Evolutionary conservation across 768 basidiomycete species (phyloP).

Genomic region (Trametes cubensis): DNA sequence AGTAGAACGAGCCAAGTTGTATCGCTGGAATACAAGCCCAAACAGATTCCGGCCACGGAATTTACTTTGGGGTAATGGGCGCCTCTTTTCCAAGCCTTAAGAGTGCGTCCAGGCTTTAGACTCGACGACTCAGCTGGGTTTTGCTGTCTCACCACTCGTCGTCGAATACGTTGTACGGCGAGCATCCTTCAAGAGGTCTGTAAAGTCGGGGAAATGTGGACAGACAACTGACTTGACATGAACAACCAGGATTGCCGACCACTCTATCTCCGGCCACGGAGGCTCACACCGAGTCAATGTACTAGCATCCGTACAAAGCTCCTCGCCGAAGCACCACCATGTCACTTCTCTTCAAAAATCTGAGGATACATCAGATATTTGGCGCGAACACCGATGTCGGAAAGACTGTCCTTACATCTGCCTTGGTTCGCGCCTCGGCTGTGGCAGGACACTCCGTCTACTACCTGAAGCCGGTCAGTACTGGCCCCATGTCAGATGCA

Average conservation of each 20-base stretch:
- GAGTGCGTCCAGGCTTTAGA: not conserved
- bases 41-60: not conserved
- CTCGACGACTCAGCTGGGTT: not conserved
- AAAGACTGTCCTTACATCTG: conserved; percentile 88
- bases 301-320: not conserved
- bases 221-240: not conserved
- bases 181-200: no score
- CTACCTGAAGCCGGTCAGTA: conserved; percentile 91
- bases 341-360: conserved; percentile 83
- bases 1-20: no score
- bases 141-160: no score
- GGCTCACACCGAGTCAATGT: not conserved
- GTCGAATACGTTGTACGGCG: no score
- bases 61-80: not conserved
- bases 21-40: not conserved
- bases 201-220: no score
- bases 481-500: conserved; percentile 77
- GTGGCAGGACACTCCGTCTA: conserved; percentile 52
- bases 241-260: no score
- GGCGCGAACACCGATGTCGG: conserved; percentile 97
- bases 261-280: not conserved
- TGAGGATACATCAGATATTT: conserved; percentile 88
- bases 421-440: conserved; percentile 80
- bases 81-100: not conserved
- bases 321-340: conserved; percentile 43